phyloP scores from a whole-genome alignment of 352 stramenopile species.

The Globisporangium spiculum region DNA sequence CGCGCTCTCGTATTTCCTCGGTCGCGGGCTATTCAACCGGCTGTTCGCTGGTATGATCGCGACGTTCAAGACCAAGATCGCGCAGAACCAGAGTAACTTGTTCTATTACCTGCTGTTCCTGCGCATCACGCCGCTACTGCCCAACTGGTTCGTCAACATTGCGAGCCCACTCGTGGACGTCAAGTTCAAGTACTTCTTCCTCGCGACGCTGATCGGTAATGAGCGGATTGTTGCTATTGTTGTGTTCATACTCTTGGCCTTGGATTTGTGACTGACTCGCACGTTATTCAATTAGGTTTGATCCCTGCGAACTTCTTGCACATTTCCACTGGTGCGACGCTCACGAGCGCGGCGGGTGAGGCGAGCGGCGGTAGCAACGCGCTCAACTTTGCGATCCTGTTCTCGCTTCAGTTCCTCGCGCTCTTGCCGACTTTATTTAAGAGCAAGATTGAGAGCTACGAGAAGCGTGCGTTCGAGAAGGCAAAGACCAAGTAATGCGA shows the following conservation, averaged over 20 bases:
- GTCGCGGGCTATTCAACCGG: constrained; percentile 65
- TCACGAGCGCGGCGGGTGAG: constrained; percentile 62
- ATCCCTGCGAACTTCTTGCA: constrained; percentile 84
- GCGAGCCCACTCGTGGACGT: constrained; percentile 82
- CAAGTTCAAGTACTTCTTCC: constrained; percentile 82
- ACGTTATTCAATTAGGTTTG: constrained; percentile 29
- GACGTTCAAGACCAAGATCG: constrained; percentile 81
- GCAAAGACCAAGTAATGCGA: constrained; percentile 30
- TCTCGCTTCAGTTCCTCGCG: constrained; percentile 82
- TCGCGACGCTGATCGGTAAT: constrained; percentile 73
- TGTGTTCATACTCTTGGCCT: background rate
- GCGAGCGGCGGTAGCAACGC: constrained; percentile 56
- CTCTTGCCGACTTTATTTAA: constrained; percentile 84
- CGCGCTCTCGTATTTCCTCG: constrained; percentile 81
- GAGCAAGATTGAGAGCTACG: constrained; percentile 82
- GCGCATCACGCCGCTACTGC: constrained; percentile 80
- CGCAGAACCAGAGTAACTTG: constrained; percentile 78
- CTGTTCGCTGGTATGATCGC: constrained; percentile 72
- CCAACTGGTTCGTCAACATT: constrained; percentile 91
- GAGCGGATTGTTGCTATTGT: background rate
- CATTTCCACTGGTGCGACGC: constrained; percentile 78
- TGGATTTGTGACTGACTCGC: background rate
- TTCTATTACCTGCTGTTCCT: constrained; percentile 91
- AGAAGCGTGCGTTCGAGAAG: constrained; percentile 76
- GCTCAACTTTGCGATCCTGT: constrained; percentile 80